Evolutionary conservation across 495 filamentous ascomycete genomes (phyloP).

Genomic region (Talaromyces wortmannii): DNA sequence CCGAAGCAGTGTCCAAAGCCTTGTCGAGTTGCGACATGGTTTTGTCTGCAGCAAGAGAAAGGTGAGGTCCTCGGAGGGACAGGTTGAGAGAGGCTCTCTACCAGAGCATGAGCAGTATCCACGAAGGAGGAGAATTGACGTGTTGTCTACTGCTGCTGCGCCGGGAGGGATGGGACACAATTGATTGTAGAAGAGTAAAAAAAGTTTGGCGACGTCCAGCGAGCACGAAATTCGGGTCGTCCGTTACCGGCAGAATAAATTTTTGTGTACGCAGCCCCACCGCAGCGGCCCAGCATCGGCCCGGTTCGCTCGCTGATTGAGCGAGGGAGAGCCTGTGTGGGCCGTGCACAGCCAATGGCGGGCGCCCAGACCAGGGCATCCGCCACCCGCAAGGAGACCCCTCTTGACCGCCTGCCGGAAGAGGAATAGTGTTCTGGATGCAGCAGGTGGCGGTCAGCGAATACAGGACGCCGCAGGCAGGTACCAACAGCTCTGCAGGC

Average conservation of each 20-base stretch:
- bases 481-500: too few relatives aligned
- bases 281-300: too few relatives aligned
- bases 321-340: too few relatives aligned
- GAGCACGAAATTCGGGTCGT: constrained; percentile 8
- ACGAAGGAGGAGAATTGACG: neutral
- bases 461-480: too few relatives aligned
- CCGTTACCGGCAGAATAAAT: constrained; percentile 11
- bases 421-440: too few relatives aligned
- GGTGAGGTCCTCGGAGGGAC: constrained; percentile 37
- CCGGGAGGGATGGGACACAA: constrained; percentile 16
- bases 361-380: too few relatives aligned
- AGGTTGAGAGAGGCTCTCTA: constrained; percentile 9
- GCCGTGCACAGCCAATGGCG: too few relatives aligned
- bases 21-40: constrained; percentile 19
- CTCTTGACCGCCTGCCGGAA: too few relatives aligned
- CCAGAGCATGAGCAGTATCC: neutral
- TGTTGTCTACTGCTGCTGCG: constrained; percentile 21
- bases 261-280: constrained; percentile 10
- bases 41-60: constrained; percentile 15
- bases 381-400: too few relatives aligned
- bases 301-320: too few relatives aligned
- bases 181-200: constrained; percentile 7
- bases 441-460: too few relatives aligned
- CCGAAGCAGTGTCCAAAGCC: constrained; percentile 9
- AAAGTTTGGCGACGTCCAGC: constrained; percentile 7